A percentile compares a stretch with the other conserved stretches of the same genome.
Conservation (phyloP, 192 early-diverging fungal genomes). For the Backusella parvicylindrica region DNA sequence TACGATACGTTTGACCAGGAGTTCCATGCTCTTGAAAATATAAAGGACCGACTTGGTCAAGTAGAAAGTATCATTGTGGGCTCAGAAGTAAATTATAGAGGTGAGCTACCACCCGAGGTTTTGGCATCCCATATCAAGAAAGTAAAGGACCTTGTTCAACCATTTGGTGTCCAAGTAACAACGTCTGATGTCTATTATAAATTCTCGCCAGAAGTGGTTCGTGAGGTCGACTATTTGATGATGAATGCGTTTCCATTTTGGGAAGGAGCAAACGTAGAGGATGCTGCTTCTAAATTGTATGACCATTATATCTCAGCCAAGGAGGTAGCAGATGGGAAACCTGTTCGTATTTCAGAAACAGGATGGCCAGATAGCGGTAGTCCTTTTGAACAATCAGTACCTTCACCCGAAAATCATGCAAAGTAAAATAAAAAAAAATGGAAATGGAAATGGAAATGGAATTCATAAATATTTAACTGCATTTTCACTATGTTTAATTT, state of each 20-base stretch:
- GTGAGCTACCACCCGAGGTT: conserved; percentile 42
- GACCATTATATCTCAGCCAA: conserved; percentile 47
- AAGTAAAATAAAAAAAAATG: conserved; percentile 4
- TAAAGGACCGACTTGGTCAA: conserved; percentile 19
- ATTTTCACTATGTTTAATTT: background rate
- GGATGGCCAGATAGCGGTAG: conserved; percentile 57
- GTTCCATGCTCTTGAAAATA: conserved; percentile 37
- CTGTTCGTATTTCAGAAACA: conserved; percentile 56
- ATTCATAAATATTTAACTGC: background rate
- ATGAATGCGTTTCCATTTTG: conserved; percentile 53
- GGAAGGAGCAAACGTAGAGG: conserved; percentile 51
- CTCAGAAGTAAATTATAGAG: conserved; percentile 56
- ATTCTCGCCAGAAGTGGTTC: conserved; percentile 33
- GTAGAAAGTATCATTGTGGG: conserved; percentile 55
- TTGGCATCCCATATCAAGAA: conserved; percentile 45
- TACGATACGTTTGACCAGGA: conserved; percentile 44
- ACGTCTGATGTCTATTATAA: conserved; percentile 57
- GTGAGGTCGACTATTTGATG: conserved; percentile 55
- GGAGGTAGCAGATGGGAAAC: conserved; percentile 40
- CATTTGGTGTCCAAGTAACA: conserved; percentile 43
- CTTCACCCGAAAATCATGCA: conserved; percentile 47
- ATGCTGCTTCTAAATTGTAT: conserved; percentile 43
- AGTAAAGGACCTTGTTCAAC: conserved; percentile 33
- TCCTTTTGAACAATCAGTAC: conserved; percentile 41
- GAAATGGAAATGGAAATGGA: background rate